These are phyloP conservation scores for Malus asiatica DNA, from an alignment of 306 rosid species.

Conservation along the genomic window DNA sequence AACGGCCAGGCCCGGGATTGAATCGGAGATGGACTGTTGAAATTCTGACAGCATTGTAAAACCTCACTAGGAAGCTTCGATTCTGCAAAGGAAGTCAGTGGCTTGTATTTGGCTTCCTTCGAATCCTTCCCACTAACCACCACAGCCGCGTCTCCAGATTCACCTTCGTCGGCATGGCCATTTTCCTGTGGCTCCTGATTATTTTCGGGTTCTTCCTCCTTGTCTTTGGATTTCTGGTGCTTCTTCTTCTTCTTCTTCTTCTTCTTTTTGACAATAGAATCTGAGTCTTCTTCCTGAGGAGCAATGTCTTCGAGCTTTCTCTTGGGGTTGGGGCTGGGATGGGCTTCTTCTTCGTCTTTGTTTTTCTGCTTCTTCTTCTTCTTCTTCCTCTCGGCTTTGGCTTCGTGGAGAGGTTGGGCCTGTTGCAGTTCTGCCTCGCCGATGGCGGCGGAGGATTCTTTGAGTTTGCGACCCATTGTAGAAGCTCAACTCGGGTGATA, in stretches of 20 bases:
- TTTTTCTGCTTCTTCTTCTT: slow-evolving; percentile 37
- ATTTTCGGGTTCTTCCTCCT: slow-evolving; percentile 9
- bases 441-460: slow-evolving; percentile 21
- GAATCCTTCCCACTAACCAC: slow-evolving; percentile 64
- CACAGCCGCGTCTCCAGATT: slow-evolving; percentile 33
- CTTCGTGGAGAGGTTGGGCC: slow-evolving; percentile 9
- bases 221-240: slow-evolving; percentile 23
- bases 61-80: slow-evolving; percentile 66
- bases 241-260: slow-evolving; percentile 29
- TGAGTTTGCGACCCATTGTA: slow-evolving; percentile 60
- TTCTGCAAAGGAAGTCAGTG: slow-evolving; percentile 34
- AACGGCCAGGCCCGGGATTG: slow-evolving; percentile 95
- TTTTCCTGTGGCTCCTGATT: slow-evolving; percentile 12
- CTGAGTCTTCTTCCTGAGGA: not conserved
- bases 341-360: slow-evolving; percentile 2
- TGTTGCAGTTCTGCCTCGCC: slow-evolving; percentile 38
- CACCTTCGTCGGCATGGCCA: slow-evolving; percentile 10
- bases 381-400: slow-evolving; percentile 46
- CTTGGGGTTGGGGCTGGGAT: slow-evolving; percentile 33
- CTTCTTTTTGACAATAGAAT: slow-evolving; percentile 18
- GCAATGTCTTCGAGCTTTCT: slow-evolving; percentile 39
- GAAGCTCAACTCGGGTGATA: slow-evolving; percentile 7
- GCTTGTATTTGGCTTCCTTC: slow-evolving; percentile 40
- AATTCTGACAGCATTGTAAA: slow-evolving; percentile 69
- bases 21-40: slow-evolving; percentile 74